A percentile compares a stretch with the other conserved stretches of the same genome.
Conservation (phyloP, 2,329 filamentous ascomycete species). For the Fusarium abutilonis region DNA sequence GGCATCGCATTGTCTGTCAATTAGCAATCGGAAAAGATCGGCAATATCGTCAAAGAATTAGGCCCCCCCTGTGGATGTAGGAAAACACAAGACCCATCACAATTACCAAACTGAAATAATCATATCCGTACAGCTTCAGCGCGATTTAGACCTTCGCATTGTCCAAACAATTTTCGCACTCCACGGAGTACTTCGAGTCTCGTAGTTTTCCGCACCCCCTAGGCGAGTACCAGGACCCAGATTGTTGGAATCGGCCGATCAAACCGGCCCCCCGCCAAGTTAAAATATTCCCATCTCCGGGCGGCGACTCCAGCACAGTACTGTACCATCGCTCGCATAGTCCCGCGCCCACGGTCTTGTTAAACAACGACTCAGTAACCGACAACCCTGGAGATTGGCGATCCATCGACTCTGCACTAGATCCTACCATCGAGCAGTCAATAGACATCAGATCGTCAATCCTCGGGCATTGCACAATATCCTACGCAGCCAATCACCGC, state of each 20-base stretch:
- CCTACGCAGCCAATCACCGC: conserved; percentile 23
- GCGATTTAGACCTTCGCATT: no score
- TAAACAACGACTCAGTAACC: conserved; percentile 19
- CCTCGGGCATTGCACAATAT: conserved; percentile 7
- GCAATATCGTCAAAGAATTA: conserved; percentile 13
- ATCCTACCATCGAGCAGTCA: conserved; percentile 7
- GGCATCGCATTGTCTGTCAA: neutral
- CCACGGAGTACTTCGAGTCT: no score
- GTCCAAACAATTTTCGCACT: no score
- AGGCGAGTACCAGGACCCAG: neutral
- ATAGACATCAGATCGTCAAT: neutral
- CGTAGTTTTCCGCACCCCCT: neutral
- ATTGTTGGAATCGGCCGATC: conserved; percentile 42
- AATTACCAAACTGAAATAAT: no score
- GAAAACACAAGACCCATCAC: no score
- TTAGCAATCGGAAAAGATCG: conserved; percentile 14
- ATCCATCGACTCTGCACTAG: conserved; percentile 1
- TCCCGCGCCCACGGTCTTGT: neutral
- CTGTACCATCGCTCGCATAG: neutral
- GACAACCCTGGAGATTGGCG: conserved; percentile 9
- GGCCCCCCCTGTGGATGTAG: conserved; percentile 8
- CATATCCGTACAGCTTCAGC: no score
- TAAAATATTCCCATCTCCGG: conserved; percentile 30
- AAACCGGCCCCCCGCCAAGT: conserved; percentile 36
- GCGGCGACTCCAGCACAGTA: conserved; percentile 19